Conservation (phyloP, 345 rosid species). For the Acer saccharum region DNA sequence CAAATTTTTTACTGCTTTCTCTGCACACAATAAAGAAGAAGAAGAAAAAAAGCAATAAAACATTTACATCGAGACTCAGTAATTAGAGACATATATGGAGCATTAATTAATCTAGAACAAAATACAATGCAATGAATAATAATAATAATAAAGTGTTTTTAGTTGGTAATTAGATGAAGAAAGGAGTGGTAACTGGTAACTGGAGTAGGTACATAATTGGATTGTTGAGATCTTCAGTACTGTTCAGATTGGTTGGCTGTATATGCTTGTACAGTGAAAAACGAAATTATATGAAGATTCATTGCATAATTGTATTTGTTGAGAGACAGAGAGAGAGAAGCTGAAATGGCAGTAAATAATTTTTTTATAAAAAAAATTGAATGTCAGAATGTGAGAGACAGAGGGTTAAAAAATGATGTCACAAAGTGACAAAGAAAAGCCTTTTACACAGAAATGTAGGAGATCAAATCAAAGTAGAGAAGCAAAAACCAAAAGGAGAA, state of each 20-base stretch:
- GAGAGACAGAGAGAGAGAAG: slow-evolving; percentile 1
- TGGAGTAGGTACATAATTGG: slow-evolving; percentile 24
- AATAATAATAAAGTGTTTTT: not conserved
- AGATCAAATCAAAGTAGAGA: slow-evolving; percentile 22
- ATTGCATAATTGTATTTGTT: slow-evolving; percentile 13
- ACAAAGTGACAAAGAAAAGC: slow-evolving; percentile 44
- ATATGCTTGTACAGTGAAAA: not conserved
- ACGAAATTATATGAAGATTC: slow-evolving; percentile 11
- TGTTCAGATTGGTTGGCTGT: slow-evolving; percentile 22
- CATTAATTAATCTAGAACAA: not conserved
- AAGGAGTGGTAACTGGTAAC: slow-evolving; percentile 1
- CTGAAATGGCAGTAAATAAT: not conserved
- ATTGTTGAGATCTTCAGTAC: slow-evolving; percentile 18
- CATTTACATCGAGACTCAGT: not conserved
- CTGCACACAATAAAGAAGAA: not conserved
- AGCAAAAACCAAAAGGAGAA: slow-evolving; percentile 33
- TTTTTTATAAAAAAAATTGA: not conserved
- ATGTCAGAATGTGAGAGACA: slow-evolving; percentile 27
- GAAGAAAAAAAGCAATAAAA: no score
- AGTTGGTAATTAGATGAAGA: not conserved
- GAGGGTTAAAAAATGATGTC: slow-evolving; percentile 46
- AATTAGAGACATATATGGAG: no score
- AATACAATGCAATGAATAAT: not conserved
- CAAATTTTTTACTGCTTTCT: not conserved
- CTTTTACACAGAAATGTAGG: slow-evolving; percentile 67